phyloP scores from a whole-genome alignment of 495 filamentous ascomycete genomes.

The Pyrenula aspistea region DNA sequence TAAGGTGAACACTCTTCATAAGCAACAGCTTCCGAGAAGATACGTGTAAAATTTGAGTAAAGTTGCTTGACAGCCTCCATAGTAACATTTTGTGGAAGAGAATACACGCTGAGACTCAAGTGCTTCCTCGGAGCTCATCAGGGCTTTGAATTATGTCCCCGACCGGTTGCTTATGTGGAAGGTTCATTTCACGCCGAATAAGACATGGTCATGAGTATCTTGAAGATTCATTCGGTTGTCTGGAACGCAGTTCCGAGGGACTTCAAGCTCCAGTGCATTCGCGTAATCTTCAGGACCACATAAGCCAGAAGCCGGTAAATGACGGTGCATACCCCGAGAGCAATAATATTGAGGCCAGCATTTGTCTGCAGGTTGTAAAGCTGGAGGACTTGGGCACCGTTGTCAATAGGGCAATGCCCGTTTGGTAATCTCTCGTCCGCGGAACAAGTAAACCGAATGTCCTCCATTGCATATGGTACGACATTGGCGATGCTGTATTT shows the following conservation, averaged over 20 bases:
- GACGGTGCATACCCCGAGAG: constrained; percentile 44
- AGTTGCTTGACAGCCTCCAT: too few species aligned
- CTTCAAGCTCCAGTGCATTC: background rate
- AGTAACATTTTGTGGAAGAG: too few species aligned
- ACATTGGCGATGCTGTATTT: constrained; percentile 55
- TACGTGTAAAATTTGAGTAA: too few species aligned
- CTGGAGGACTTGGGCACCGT: constrained; percentile 48
- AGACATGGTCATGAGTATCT: too few species aligned
- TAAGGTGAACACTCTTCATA: too few species aligned
- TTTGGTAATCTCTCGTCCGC: constrained; percentile 37
- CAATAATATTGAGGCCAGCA: constrained; percentile 43
- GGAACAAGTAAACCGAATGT: constrained; percentile 44
- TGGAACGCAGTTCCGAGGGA: background rate
- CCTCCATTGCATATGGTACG: constrained; percentile 42
- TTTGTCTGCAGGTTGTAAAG: constrained; percentile 51
- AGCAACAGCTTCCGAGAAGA: too few species aligned
- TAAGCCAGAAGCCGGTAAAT: constrained; percentile 56
- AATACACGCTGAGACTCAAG: too few species aligned
- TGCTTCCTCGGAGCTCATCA: too few species aligned
- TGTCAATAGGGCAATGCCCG: constrained; percentile 47
- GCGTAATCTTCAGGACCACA: constrained; percentile 36
- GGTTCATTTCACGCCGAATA: too few species aligned
- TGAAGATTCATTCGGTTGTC: background rate
- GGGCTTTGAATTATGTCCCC: too few species aligned
- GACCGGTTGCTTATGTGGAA: too few species aligned